Evolutionary conservation across 345 rosid species (phyloP).

Genomic region (Citrus maxima): DNA sequence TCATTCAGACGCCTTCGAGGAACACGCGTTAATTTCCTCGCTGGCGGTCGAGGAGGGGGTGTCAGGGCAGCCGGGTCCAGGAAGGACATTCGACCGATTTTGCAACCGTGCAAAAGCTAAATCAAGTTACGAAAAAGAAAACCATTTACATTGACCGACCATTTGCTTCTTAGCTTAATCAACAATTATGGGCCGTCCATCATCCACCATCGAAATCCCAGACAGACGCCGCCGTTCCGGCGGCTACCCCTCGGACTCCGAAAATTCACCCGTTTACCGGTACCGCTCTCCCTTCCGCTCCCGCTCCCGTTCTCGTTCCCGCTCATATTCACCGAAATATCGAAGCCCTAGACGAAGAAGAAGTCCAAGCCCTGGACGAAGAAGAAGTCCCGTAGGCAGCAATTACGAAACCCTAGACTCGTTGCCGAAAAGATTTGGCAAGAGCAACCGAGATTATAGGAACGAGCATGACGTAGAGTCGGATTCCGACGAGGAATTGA

Average conservation of each 20-base stretch:
- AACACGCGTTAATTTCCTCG: background rate
- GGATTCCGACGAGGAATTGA: slow-evolving; percentile 87
- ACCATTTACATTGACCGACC: too few species aligned
- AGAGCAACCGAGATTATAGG: slow-evolving; percentile 42
- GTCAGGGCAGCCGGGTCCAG: too few species aligned
- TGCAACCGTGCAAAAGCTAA: background rate
- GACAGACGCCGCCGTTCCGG: slow-evolving; percentile 21
- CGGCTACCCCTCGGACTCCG: slow-evolving; percentile 31
- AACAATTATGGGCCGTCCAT: slow-evolving; percentile 31
- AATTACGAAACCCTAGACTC: slow-evolving; percentile 25
- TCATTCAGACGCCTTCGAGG: background rate
- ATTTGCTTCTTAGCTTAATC: background rate
- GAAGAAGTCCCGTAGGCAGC: slow-evolving; percentile 10
- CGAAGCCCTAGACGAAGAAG: slow-evolving; percentile 19
- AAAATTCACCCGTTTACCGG: slow-evolving; percentile 20
- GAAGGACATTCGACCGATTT: background rate
- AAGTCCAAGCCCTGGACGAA: slow-evolving; percentile 25
- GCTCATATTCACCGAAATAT: slow-evolving; percentile 22
- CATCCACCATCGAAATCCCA: slow-evolving; percentile 27
- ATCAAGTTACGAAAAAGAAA: background rate
- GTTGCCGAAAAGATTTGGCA: slow-evolving; percentile 60
- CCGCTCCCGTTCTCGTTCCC: slow-evolving; percentile 10
- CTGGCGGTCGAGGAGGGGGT: background rate
- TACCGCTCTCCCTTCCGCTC: slow-evolving; percentile 17
- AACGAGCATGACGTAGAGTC: slow-evolving; percentile 52